Percentiles rank a stretch among this genome's conserved stretches.
These are phyloP conservation scores for Lippia alba DNA, from an alignment of 305 asterid genomes.

Conservation along the genomic window DNA sequence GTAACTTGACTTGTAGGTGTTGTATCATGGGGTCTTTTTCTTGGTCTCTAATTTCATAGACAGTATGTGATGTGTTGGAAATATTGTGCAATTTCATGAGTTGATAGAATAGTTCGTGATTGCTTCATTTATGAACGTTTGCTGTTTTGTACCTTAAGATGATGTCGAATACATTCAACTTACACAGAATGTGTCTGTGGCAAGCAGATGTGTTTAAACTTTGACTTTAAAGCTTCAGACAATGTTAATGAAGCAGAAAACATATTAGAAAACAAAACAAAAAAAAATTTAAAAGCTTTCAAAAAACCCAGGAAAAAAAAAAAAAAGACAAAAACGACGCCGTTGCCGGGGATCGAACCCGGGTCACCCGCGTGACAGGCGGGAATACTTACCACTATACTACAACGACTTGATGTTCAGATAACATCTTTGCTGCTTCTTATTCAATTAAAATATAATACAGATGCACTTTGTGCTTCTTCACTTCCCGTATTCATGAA, in stretches of 20 bases:
- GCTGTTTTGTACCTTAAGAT: neutral
- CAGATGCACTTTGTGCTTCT: too few species aligned
- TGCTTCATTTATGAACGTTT: too few species aligned
- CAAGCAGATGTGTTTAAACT: too few species aligned
- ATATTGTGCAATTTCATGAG: slow-evolving; percentile 1
- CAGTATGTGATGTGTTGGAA: neutral
- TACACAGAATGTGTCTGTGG: too few species aligned
- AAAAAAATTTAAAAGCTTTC: too few species aligned
- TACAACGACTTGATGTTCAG: slow-evolving; percentile 51
- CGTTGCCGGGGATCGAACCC: slow-evolving; percentile 98
- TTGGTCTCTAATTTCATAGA: slow-evolving; percentile 33
- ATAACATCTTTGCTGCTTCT: too few species aligned
- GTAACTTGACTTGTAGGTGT: slow-evolving; percentile 26
- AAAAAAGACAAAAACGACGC: slow-evolving; percentile 34
- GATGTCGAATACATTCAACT: too few species aligned
- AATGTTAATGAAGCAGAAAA: neutral
- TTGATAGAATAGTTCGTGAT: too few species aligned
- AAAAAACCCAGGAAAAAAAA: too few species aligned
- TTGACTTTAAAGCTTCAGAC: slow-evolving; percentile 14
- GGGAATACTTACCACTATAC: slow-evolving; percentile 80
- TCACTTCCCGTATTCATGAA: too few species aligned
- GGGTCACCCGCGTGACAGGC: slow-evolving; percentile 94
- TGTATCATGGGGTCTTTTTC: slow-evolving; percentile 38
- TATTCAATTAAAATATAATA: too few species aligned
- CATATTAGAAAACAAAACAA: neutral